Base-by-base conservation (phyloP, 2,329 filamentous ascomycete species). In the Aspergillus fructus region DNA sequence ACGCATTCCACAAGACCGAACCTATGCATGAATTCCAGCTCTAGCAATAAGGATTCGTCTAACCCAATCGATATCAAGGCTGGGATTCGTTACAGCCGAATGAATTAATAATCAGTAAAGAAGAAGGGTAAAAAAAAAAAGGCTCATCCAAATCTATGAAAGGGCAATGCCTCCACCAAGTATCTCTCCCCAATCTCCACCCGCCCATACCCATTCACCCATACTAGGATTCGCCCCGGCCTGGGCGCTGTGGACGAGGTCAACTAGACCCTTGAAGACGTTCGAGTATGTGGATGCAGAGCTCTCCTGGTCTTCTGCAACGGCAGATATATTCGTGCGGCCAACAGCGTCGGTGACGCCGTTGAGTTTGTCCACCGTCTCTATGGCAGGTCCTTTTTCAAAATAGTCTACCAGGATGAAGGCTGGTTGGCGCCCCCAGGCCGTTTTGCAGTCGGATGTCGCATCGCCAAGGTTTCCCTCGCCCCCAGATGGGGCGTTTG, bases 331-430 rank as follows among this genome's bases (percentile, higher is more conserved):
- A 8, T 71, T 60, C 50, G 64, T 74, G 39, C 81, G 73, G 11
- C 81, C 81, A 6, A 78, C 73, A 1, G 78, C 67, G 27, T 71
- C 66, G 6, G 70, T 73, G n/a, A 85, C 77, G 4, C 77, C 75
- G 71, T 93, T 93, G 67, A 91, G 72, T 46, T 66, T 73, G 73
- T 94, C 90, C 2, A 89, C 87, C 0, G 87, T 86, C 6, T 80
- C 78, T 54, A 94, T 84, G 33, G 89, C 84, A 0, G 88, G 85
- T 0, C 88, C 90, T 58, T 86, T 80, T 70, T 90, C 87, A 72
- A 87, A 92, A 72, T 91, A 93, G 73, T 96, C 90, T 1, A 93
- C 89, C 9, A 94, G 80, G 19, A 91, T 81, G 65, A 91, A 93
- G 3, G 81, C 86, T n/a, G 90, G 89, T 49, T 81, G 78, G 27